Evolutionary conservation across 257 asterid species (phyloP).

Genomic region (Solanum rostratum): DNA sequence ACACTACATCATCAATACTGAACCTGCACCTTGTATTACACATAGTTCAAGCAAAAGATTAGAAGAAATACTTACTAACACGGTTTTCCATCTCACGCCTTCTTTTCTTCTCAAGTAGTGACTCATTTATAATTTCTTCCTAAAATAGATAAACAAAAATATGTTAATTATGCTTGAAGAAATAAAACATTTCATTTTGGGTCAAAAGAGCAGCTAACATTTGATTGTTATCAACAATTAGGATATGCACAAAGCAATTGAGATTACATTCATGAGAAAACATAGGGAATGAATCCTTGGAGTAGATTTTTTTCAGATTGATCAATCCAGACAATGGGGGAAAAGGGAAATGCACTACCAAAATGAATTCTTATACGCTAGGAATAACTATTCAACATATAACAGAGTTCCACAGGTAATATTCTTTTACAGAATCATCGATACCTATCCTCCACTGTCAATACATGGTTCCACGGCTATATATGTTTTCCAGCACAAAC

Average conservation of each 20-base stretch:
- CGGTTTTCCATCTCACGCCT: slow-evolving; percentile 37
- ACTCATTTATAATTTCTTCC: slow-evolving; percentile 47
- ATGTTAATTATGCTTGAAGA: slow-evolving; percentile 4
- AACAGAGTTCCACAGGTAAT: not conserved
- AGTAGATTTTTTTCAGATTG: not conserved
- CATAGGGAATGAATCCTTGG: not conserved
- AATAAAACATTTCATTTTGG: not conserved
- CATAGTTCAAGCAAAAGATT: not conserved
- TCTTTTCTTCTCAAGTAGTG: slow-evolving; percentile 35
- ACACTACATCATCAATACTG: not conserved
- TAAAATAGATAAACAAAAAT: slow-evolving; percentile 12
- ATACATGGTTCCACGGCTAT: not conserved
- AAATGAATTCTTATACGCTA: not conserved
- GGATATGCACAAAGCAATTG: not conserved
- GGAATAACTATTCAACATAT: not conserved
- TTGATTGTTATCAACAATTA: not conserved
- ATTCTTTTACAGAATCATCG: not conserved
- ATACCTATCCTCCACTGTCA: not conserved
- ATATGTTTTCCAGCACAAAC: not conserved
- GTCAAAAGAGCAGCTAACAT: not conserved
- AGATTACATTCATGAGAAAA: not conserved
- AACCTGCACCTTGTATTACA: not conserved
- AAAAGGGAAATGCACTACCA: not conserved
- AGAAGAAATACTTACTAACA: slow-evolving; percentile 49
- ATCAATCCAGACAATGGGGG: not conserved